Conservation (phyloP, 1,284 basidiomycete genomes). For the Coniferiporia weirii region DNA sequence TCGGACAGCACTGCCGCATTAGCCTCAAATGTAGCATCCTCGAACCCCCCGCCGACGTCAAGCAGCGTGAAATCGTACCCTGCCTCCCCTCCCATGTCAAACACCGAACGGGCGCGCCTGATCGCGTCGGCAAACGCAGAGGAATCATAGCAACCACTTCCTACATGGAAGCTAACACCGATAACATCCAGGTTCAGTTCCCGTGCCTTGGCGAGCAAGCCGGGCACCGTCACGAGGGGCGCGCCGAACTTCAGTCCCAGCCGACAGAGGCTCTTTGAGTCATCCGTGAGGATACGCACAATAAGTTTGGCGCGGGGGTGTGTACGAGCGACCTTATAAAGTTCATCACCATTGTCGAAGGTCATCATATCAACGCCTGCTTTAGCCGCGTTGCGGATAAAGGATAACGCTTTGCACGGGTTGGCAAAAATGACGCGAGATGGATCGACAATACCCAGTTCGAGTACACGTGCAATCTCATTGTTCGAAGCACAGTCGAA, state of each 20-base stretch:
- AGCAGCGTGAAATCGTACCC: conserved; percentile 85
- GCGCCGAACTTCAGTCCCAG: conserved; percentile 98
- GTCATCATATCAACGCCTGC: conserved; percentile 90
- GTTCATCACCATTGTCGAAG: conserved; percentile 96
- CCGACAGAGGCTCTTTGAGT: conserved; percentile 90
- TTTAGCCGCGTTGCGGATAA: conserved; percentile 81
- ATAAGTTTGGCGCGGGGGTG: conserved; percentile 86
- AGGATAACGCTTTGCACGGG: conserved; percentile 96
- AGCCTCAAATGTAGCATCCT: conserved; percentile 81
- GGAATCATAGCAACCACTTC: conserved; percentile 94
- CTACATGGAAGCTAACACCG: conserved; percentile 98
- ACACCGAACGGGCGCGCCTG: conserved; percentile 75
- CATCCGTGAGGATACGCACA: conserved; percentile 94
- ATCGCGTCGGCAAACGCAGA: conserved; percentile 89
- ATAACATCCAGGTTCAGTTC: conserved; percentile 84
- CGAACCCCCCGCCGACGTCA: conserved; percentile 96
- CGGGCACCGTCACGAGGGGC: conserved; percentile 76
- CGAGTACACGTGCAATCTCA: conserved; percentile 84
- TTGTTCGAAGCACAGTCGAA: conserved; percentile 99
- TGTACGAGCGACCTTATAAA: conserved; percentile 88
- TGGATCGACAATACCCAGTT: conserved; percentile 65
- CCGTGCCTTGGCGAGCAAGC: conserved; percentile 74
- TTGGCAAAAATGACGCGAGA: conserved; percentile 95
- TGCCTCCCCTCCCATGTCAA: conserved; percentile 80
- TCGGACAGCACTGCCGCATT: conserved; percentile 71